These are phyloP conservation scores for Boechera divaricarpa DNA, from an alignment of 345 rosid genomes.

Conservation along the genomic window DNA sequence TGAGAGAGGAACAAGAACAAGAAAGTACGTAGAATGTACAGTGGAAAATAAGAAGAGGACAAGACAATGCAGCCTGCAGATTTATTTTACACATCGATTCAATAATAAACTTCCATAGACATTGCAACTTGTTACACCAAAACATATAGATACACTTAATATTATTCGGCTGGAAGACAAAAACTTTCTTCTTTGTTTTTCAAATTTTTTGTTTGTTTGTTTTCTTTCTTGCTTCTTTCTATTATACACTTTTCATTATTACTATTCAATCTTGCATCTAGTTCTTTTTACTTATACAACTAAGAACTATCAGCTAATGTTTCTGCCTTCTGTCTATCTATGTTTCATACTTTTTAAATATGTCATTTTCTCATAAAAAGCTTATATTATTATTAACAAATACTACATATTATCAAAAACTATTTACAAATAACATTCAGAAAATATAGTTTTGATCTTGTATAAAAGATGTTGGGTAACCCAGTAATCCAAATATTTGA, in stretches of 20 bases:
- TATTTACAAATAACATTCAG: slow-evolving; percentile 3
- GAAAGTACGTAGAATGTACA: slow-evolving; percentile 46
- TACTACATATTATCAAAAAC: no score
- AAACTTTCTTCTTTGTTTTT: not conserved
- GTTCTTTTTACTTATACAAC: slow-evolving; percentile 41
- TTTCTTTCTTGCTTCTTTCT: not conserved
- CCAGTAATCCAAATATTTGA: slow-evolving; percentile 2
- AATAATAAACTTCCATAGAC: slow-evolving; percentile 33
- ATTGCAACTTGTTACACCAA: slow-evolving; percentile 39
- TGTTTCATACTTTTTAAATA: no score
- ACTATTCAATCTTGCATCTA: slow-evolving; percentile 25
- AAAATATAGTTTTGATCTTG: slow-evolving; percentile 9
- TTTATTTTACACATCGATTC: slow-evolving; percentile 36
- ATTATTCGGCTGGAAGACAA: slow-evolving; percentile 24
- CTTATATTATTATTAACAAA: not conserved
- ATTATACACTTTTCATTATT: slow-evolving; percentile 14
- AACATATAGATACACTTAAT: not conserved
- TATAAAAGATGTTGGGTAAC: not conserved
- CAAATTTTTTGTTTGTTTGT: slow-evolving; percentile 12
- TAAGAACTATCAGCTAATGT: no score
- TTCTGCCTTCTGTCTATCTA: no score
- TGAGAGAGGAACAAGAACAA: slow-evolving; percentile 43
- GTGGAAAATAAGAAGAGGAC: slow-evolving; percentile 47
- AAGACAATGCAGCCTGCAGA: slow-evolving; percentile 47
- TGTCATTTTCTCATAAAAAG: slow-evolving; percentile 4